Evolutionary conservation across 1,284 basidiomycete species (phyloP), one percentile per base, ranked within the genome.

Genomic region (Malassezia slooffiae): DNA sequence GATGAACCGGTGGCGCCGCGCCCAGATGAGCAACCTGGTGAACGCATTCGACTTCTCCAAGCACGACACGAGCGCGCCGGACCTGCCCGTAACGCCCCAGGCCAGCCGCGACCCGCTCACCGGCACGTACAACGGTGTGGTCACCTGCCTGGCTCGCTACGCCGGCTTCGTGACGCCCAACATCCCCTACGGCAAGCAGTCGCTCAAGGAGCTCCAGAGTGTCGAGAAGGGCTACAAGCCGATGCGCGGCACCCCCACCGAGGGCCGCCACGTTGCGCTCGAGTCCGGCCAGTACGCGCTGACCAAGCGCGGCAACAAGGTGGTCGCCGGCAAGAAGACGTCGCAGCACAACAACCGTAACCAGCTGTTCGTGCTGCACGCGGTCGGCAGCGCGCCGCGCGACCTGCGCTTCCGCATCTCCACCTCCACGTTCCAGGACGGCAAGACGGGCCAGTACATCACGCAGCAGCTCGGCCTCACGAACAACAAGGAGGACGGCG

Each of bases 11-110:
- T 62, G 60, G 60, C 43, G 60, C 15, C 47, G 60, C n/a, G 17
- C 43, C 11, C 49, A 62, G 21, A 43, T 62, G 28, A 50, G 49
- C 19, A 52, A 62, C 37, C 44, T 62, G n/a, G 42, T 50, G 11
- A 30, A 45, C 21, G 57, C 55, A 48, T 62, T 62, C 36, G 60
- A 62, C 40, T 62, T 62, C 34, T 34, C 37, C n/a, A 46, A 43
- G 22, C 32, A 39, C 7, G 53, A 58, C 43, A 39, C 23, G 9
- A 43, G 34, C 17, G 12, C 27, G 24, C 46, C 50, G 8, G 12
- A 19, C 7, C 35, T 55, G 15, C 50, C 54, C 22, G 34, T 33
- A 16, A 35, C 47, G 10, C 27, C 41, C 5, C 20, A 37, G 13
- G 39, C 54, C 3, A 35, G 29, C 21, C 41, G 49, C 27, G 47